Evolutionary conservation across 208 protist species (phyloP).

Genomic region (Wallacemonas sp.): DNA sequence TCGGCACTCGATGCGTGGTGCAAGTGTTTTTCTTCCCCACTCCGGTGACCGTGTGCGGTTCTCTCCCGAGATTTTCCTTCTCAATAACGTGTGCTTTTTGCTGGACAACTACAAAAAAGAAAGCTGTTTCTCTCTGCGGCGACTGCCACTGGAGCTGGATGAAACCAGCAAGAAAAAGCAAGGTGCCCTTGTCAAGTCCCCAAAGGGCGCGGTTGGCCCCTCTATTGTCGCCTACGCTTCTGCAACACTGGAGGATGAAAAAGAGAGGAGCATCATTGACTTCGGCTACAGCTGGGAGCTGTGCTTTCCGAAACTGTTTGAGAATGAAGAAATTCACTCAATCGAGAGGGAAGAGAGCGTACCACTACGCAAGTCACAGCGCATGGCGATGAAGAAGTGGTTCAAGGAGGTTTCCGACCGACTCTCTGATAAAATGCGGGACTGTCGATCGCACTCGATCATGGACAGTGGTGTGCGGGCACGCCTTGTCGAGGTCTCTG

Average conservation of each 20-base stretch:
- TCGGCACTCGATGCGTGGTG: conserved; percentile 17
- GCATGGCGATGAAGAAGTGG: conserved; percentile 77
- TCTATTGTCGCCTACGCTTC: conserved; percentile 50
- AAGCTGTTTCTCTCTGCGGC: conserved; percentile 54
- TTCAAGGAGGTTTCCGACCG: conserved; percentile 35
- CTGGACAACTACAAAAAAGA: conserved; percentile 72
- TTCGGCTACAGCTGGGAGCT: conserved; percentile 63
- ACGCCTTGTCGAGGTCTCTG: conserved; percentile 61
- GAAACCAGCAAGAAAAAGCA: conserved; percentile 1
- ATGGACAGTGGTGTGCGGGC: conserved; percentile 53
- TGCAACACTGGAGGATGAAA: conserved; percentile 50
- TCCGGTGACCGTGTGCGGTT: conserved; percentile 21
- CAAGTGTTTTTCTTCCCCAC: neutral
- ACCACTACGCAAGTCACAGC: conserved; percentile 63
- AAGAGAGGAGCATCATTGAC: conserved; percentile 52
- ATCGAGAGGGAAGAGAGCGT: conserved; percentile 31
- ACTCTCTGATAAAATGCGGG: conserved; percentile 44
- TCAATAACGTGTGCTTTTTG: conserved; percentile 81
- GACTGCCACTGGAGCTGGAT: conserved; percentile 13
- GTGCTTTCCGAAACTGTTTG: conserved; percentile 63
- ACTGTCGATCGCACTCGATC: conserved; percentile 54
- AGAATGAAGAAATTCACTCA: conserved; percentile 30
- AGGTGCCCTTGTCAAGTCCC: neutral
- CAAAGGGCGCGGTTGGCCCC: conserved; percentile 16
- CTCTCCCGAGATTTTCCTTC: conserved; percentile 67